Conservation (phyloP, 75 land plant species). For the Sequoiadendron giganteum region DNA sequence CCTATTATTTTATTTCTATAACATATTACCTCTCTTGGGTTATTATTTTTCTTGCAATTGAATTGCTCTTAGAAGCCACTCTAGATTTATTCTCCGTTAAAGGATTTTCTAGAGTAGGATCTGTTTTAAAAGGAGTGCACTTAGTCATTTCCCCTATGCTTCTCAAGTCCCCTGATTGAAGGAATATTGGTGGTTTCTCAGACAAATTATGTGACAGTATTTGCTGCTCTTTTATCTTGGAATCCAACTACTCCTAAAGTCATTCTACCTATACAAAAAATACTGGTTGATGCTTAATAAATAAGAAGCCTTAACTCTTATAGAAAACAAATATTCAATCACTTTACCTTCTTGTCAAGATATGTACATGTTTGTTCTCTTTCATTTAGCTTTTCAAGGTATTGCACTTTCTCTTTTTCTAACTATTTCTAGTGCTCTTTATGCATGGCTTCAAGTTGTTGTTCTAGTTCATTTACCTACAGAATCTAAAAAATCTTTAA, state of each 20-base stretch:
- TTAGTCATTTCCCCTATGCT: not conserved
- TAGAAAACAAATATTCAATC: not conserved
- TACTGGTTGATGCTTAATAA: not conserved
- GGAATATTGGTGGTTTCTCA: constrained; percentile 4
- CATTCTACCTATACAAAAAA: constrained; percentile 9
- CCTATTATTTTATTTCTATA: not conserved
- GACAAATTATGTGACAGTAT: not conserved
- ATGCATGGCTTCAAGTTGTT: constrained; percentile 31
- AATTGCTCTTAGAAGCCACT: not conserved
- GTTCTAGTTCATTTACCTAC: constrained; percentile 72
- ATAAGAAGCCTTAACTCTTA: not conserved
- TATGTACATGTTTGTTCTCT: constrained; percentile 38
- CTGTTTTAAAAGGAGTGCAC: not conserved
- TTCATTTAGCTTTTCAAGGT: constrained; percentile 37
- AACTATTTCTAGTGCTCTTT: constrained; percentile 29
- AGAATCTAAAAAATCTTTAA: not conserved
- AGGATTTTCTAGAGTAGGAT: not conserved
- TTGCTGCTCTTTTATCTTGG: constrained; percentile 34
- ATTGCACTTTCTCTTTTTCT: constrained; percentile 42
- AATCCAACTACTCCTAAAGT: constrained; percentile 26
- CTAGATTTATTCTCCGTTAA: not conserved
- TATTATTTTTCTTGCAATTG: not conserved
- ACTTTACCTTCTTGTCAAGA: constrained; percentile 47
- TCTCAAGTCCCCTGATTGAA: not conserved
- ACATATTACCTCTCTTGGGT: not conserved